A percentile compares a stretch with the other conserved stretches of the same genome.
Conservation (phyloP, 805 yeast genomes). For the Cyberlindnera nakhonratchasimensis region DNA sequence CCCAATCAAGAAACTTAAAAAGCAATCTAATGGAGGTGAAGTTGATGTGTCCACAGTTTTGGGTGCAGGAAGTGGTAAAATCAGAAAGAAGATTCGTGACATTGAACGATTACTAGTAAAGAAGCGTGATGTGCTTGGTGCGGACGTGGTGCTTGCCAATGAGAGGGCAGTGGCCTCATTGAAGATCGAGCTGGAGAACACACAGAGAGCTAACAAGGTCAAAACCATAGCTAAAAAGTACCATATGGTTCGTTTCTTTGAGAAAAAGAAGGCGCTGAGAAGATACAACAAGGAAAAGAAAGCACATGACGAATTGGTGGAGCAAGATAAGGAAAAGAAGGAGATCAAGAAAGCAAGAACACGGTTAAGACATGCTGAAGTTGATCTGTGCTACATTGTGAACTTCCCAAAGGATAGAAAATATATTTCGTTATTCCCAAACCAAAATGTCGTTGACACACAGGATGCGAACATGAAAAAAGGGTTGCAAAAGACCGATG, state of each 20-base stretch:
- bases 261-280: conserved; percentile 78
- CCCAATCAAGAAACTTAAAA: conserved; percentile 15
- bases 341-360: conserved; percentile 47
- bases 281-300: conserved; percentile 50
- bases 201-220: conserved; percentile 42
- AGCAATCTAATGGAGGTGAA: conserved; percentile 8
- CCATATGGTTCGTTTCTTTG: conserved; percentile 92
- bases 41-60: conserved; percentile 31
- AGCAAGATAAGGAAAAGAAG: conserved; percentile 35
- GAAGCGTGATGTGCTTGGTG: conserved; percentile 55
- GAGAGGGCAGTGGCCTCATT: conserved; percentile 73
- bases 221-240: conserved; percentile 65
- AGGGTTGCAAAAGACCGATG: conserved; percentile 42
- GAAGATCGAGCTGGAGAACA: conserved; percentile 51
- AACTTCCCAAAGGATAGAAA: conserved; percentile 77
- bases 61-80: conserved; percentile 46
- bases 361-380: conserved; percentile 51
- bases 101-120: conserved; percentile 62
- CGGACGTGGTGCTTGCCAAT: conserved; percentile 61
- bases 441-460: conserved; percentile 31
- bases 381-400: conserved; percentile 71
- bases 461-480: conserved; percentile 27
- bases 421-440: conserved; percentile 75
- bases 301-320: conserved; percentile 26
- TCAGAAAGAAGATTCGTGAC: conserved; percentile 85